Evolutionary conservation across 2,329 filamentous ascomycete species (phyloP).

Genomic region (Trichoderma atrobrunneum): DNA sequence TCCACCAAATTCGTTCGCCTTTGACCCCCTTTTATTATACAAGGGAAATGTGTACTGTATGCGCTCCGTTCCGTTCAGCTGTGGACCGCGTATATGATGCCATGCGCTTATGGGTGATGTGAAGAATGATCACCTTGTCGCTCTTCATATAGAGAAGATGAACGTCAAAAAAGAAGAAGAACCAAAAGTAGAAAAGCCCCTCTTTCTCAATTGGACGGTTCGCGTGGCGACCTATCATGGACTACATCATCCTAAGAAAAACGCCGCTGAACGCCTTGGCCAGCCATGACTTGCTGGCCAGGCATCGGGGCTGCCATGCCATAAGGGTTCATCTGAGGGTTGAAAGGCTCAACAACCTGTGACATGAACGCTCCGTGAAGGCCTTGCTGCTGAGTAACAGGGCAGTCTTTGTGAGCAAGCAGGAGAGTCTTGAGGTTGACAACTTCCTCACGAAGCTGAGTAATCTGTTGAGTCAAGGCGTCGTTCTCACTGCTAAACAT

Average conservation of each 20-base stretch:
- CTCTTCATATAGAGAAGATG: too few relatives aligned
- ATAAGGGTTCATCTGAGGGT: constrained; percentile 58
- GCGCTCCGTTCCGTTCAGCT: background rate
- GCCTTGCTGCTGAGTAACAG: constrained; percentile 79
- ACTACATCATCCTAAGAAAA: constrained; percentile 48
- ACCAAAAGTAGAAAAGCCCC: too few relatives aligned
- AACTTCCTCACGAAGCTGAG: constrained; percentile 83
- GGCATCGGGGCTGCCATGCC: constrained; percentile 54
- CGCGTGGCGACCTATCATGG: background rate
- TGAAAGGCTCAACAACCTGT: constrained; percentile 53
- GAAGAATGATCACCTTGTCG: background rate
- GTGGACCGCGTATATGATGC: background rate
- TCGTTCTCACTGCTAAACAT: constrained; percentile 92
- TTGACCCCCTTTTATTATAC: background rate
- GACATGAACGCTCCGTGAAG: constrained; percentile 59
- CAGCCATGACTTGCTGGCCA: constrained; percentile 54
- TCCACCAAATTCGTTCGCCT: background rate
- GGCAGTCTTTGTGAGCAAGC: constrained; percentile 93
- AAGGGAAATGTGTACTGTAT: background rate
- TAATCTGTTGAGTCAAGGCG: constrained; percentile 76
- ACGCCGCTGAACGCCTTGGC: constrained; percentile 54
- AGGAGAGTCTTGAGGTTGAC: constrained; percentile 92
- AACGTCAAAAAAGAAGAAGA: too few relatives aligned
- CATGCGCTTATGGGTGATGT: background rate
- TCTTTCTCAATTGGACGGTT: too few relatives aligned